Base-by-base conservation (phyloP, 2,329 filamentous ascomycete genomes). In the Magnaporthiopsis incrustans region DNA sequence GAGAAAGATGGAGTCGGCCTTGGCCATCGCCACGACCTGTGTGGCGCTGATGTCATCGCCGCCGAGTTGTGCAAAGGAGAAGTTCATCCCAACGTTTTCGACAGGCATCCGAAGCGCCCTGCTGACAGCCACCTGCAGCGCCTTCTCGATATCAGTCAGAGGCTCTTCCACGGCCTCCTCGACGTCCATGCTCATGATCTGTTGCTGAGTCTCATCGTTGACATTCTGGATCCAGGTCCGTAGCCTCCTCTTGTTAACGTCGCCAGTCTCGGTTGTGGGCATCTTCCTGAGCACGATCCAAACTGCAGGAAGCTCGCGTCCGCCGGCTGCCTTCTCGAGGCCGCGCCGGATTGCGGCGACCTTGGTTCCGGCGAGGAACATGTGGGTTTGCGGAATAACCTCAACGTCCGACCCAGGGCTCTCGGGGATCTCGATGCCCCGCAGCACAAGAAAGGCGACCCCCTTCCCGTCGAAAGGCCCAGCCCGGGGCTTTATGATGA, bases 171-270 rank as follows among this genome's bases (percentile, higher is more conserved):
- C 63, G 3, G 70, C 67, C 53, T 76, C 73, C 44, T 77, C 73
- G 11, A 73, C 73, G 30, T 78, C 75, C 26, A 82, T 71, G 60
- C 75, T 76, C 71, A 80, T 75, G 57, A 83, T 78, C 60, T 78
- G 78, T 57, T 76, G 74, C 67, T 82, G 78, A 30, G 76, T 67
- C 33, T 78, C 74, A 63, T 82, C 77, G 65, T 81, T 80, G 60
- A 80, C 77, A 66, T 84, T 83, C 70, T 84, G 81, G 32, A 79
- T 78, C 82, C 82, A 84, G 4, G 79, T 82, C 65, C 82, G 81
- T 58, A 84, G 68, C 64, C 74, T 76, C 38, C 80, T 74, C 57
- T 76, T 73, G 68, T 83, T 75, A 61, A 77, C 71, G 26, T 75
- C 72, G 18, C 77, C 78, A 15, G 72, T 68, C 0, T 73, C 71